Evolutionary conservation across 2,329 filamentous ascomycete species (phyloP), one percentile per base, ranked within the genome.

Genomic region (Chaetomium sp.): DNA sequence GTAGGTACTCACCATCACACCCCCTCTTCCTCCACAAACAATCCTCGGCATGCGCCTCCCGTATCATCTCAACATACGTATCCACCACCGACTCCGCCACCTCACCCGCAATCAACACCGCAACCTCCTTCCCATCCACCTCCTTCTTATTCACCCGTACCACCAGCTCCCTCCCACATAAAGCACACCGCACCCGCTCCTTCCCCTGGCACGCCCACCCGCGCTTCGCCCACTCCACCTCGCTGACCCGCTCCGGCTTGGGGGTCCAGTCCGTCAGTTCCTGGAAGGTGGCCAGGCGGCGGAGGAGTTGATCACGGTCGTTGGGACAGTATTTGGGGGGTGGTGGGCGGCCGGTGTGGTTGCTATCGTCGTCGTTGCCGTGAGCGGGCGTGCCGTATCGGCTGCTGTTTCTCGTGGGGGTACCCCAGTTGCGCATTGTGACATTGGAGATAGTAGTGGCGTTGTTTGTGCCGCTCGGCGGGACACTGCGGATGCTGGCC

Each of bases 241-340:
- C 94, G 67, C 84, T 90, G 64, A 97, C 85, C 37, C 78, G 79
- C 52, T 91, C 82, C 0, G 94, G 91, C 69, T 97, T 97, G 0
- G 89, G 88, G n/a, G 88, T 87, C 92, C 92, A 99, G 68, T 88
- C 82, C 53, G 90, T 94, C 48, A 97, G 85, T 62, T 92, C 90
- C 67, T 92, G 88, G 68, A 95, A 99, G 0, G 90, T 95, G 58
- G 87, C 87, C 34, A 99, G 77, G 32, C 94, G 78, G 64, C 81
- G 83, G 9, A 97, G 77, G 59, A 97, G 91, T 62, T 89, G 84
- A 41, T 85, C 83, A 52, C 94, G 87, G 69, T 94, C 91, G 74
- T 86, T 88, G 0, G 94, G 92, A 53, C 88, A 88, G 73, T 94
- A 97, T 65, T 87, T 89, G 1, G 88, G 84, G 41, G 65, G 68